A percentile compares a stretch with the other conserved stretches of the same genome.
phyloP scores from a whole-genome alignment of 768 basidiomycete species.

The Agrocybe praecox region DNA sequence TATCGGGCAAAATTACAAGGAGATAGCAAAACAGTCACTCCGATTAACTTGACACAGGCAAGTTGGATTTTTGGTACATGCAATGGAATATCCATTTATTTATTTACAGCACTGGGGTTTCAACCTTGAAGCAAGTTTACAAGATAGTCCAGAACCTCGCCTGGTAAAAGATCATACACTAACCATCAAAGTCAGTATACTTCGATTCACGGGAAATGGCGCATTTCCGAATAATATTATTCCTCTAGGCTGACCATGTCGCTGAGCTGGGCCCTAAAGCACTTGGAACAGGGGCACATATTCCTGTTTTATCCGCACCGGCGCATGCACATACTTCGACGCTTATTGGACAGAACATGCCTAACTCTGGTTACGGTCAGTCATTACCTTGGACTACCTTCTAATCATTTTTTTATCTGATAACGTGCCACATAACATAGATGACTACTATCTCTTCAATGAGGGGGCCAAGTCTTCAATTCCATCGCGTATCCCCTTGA shows the following conservation, averaged over 20 bases:
- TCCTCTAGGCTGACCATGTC: conserved; percentile 51
- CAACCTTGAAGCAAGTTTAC: conserved; percentile 73
- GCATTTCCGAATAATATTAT: not conserved
- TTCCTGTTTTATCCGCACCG: conserved; percentile 45
- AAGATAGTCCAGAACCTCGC: conserved; percentile 40
- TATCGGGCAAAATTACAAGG: conserved; percentile 71
- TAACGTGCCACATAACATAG: conserved; percentile 30
- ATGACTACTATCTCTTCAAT: conserved; percentile 66
- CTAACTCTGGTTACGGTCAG: conserved; percentile 62
- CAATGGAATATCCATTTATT: not conserved
- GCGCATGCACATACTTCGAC: conserved; percentile 53
- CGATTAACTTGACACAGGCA: conserved; percentile 78
- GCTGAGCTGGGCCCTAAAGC: conserved; percentile 51
- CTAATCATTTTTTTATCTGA: not conserved
- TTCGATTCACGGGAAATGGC: not conserved
- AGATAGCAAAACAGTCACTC: conserved; percentile 55
- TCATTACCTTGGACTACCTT: not conserved
- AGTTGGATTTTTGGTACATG: conserved; percentile 11
- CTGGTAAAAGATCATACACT: conserved; percentile 53
- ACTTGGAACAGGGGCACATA: conserved; percentile 56
- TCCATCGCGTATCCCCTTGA: conserved; percentile 50
- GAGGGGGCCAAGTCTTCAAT: conserved; percentile 34
- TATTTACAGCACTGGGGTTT: conserved; percentile 74
- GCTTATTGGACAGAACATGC: conserved; percentile 59
- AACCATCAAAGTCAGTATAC: conserved; percentile 37